A percentile compares a stretch with the other conserved stretches of the same genome.
These are phyloP conservation scores for Osmanthus fragrans DNA, from an alignment of 257 asterid genomes.

Conservation along the genomic window DNA sequence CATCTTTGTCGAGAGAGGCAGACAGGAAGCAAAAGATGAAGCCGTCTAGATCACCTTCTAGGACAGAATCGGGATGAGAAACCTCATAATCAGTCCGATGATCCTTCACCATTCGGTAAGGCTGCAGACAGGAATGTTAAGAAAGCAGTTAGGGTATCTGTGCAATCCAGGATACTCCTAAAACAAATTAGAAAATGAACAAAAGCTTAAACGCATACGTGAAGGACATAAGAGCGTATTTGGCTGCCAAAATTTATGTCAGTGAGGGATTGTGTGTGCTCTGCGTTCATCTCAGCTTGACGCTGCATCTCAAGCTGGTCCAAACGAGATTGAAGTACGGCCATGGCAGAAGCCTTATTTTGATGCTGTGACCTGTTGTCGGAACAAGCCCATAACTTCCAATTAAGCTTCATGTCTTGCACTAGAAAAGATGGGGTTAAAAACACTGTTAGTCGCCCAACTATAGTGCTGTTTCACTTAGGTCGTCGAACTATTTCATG, in stretches of 20 bases:
- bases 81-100: slow-evolving; percentile 90
- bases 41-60: slow-evolving; percentile 83
- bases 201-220: slow-evolving; percentile 46
- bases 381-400: not conserved
- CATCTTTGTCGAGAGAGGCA: slow-evolving; percentile 68
- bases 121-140: slow-evolving; percentile 43
- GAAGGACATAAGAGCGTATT: slow-evolving; percentile 88
- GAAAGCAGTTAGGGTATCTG: slow-evolving; percentile 5
- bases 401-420: not conserved
- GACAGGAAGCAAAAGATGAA: slow-evolving; percentile 82
- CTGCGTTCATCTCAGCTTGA: slow-evolving; percentile 75
- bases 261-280: slow-evolving; percentile 80
- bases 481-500: not conserved
- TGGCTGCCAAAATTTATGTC: slow-evolving; percentile 95
- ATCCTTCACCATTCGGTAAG: slow-evolving; percentile 98
- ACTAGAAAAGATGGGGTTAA: not conserved
- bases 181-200: not conserved
- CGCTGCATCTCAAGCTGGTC: slow-evolving; percentile 90
- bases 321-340: slow-evolving; percentile 94
- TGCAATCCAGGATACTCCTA: not conserved
- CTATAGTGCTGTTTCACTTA: not conserved
- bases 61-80: slow-evolving; percentile 87
- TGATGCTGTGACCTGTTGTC: slow-evolving; percentile 87
- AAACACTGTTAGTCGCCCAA: not conserved
- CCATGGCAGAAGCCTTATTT: slow-evolving; percentile 92